Evolutionary conservation across 2,329 filamentous ascomycete genomes (phyloP), one percentile per base, ranked within the genome.

Genomic region (Fusarium luffae): DNA sequence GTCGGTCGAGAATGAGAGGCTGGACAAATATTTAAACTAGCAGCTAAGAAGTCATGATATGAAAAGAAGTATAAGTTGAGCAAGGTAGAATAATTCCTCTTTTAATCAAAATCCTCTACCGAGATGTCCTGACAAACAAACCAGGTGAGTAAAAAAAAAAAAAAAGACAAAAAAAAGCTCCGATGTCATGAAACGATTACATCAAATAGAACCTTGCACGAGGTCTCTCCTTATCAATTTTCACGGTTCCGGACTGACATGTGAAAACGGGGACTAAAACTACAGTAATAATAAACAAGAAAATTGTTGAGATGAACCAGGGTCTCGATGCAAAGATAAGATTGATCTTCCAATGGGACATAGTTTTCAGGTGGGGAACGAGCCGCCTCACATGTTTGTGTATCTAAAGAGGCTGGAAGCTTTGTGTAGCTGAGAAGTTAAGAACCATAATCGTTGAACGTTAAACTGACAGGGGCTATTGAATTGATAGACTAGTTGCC

Each of bases 261-360:
- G 73, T 75, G 73, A 75, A 72, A 71, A 63, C 61, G 55, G 62
- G 47, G 30, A 57, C 58, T 41, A 48, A 32, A 32, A 57, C 58
- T 41, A n/a, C n/a, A n/a, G n/a, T n/a, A 48, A 32, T 40, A 57
- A 51, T 47, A 48, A 32, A 30, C 18, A 46, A 64, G 63, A 63
- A 59, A 61, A 65, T 42, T 73, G 72, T 73, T 74, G 72, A 69
- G 65, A 54, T 44, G 50, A 54, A 19, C 64, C 57, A 32, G 64
- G 64, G 43, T 59, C 49, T 50, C 47, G 48, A 21, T 37, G 18
- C 23, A 41, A 43, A n/a, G 68, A 70, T 66, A 72, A 72, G 70
- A 46, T 57, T 46, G n/a, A 42, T 48, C 56, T 63, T 70, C 72
- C 72, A 74, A 73, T 73, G 37, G 50, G 43, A 28, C 25, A 28